Evolutionary conservation across 371 early-diverging fungal species (phyloP), one percentile per base, ranked within the genome.

Genomic region (Circinella umbellata): DNA sequence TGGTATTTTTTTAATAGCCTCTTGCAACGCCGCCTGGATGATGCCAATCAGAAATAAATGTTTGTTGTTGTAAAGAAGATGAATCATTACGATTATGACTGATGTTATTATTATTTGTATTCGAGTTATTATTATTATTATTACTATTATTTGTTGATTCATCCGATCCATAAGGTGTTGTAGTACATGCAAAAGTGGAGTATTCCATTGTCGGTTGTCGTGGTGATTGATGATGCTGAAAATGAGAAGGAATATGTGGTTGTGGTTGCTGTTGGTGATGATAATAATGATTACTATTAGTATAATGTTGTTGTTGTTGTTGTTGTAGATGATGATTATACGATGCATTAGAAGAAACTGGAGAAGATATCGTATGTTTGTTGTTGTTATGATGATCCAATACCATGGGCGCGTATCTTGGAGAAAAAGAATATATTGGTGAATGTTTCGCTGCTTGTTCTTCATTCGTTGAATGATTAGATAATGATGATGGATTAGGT

Each of bases 11-110:
- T 53, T 51, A 64, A 36, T 64, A 64, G n/a, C 65, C 37, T 64
- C 65, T 64, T 64, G 65, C 35, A 46, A 64, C 68, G 61, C 68
- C 68, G 7, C 68, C 68, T 46, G 68, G 68, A 49, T 42, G 42
- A 42, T 67, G 68, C 68, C 68, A 67, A 48, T 67, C 61, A 48
- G 68, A 57, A 35, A 47, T 61, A 57, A 60, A 61, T 14, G 49
- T 17, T 47, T 66, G 60, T 55, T 55, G 42, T 11, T 42, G 42
- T 3, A 11, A 42, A 42, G 42, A 42, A 48, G 59, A 66, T 57
- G 59, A 27, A 57, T 57, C 57, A n/a, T 34, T 20, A 34, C 46
- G 37, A 27, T 54, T 42, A 20, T 27, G 47, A 42, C 42, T 42
- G 11, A 9, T 42, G 42, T 42, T 42, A 42, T 11, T 42, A 11